Conservation (phyloP, 768 basidiomycete genomes). For the Lactarius hatsudake region DNA sequence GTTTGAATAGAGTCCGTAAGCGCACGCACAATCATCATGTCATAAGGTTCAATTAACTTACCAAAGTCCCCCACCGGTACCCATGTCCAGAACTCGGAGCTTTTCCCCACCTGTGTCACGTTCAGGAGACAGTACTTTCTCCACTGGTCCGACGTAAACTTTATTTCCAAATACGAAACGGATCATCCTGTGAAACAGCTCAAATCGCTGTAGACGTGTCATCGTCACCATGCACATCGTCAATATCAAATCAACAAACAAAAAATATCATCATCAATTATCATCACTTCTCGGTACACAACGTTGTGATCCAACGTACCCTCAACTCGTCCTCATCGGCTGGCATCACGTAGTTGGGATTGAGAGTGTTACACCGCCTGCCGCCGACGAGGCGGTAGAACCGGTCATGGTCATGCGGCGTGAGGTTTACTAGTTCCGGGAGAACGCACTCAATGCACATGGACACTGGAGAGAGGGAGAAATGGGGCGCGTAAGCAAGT, state of each 20-base stretch:
- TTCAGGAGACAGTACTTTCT: conserved; percentile 45
- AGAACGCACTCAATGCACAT: conserved; percentile 37
- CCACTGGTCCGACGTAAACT: conserved; percentile 66
- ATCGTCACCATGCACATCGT: conserved; percentile 3
- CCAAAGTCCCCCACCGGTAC: conserved; percentile 67
- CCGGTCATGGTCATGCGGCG: conserved; percentile 42
- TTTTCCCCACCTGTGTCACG: conserved; percentile 32
- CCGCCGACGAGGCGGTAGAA: conserved; percentile 56
- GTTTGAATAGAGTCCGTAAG: neutral
- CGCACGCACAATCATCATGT: neutral
- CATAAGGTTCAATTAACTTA: conserved; percentile 32
- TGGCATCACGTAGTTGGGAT: conserved; percentile 58
- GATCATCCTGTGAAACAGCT: conserved; percentile 61
- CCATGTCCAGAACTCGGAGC: conserved; percentile 58
- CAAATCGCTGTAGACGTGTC: conserved; percentile 48
- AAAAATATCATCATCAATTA: too few species aligned
- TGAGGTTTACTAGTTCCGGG: conserved; percentile 38
- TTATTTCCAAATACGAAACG: conserved; percentile 62
- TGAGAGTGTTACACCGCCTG: conserved; percentile 55
- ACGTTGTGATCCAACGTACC: conserved; percentile 39
- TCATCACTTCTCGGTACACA: neutral
- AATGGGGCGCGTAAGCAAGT: conserved; percentile 4
- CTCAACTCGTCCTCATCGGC: conserved; percentile 61
- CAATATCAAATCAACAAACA: too few species aligned
- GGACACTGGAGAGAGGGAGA: conserved; percentile 27